Percentiles rank a stretch among this genome's conserved stretches.
These are phyloP conservation scores for Oryza brachyantha DNA, from an alignment of 176 grass and related monocot genomes.

Conservation along the genomic window DNA sequence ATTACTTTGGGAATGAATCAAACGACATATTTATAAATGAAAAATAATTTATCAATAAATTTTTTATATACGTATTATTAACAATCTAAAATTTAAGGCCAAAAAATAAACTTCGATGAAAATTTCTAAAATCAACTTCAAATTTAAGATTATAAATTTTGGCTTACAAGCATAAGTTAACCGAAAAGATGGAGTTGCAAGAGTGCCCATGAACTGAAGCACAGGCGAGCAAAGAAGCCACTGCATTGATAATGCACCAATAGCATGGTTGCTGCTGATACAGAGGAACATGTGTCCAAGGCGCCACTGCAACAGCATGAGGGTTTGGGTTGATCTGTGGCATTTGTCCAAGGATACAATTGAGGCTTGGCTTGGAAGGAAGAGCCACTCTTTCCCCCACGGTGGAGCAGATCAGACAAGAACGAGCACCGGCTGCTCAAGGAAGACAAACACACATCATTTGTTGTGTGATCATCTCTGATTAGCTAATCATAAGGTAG, in stretches of 20 bases:
- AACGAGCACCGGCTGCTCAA: neutral
- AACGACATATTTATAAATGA: too few relatives aligned
- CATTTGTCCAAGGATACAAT: neutral
- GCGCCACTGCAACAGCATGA: neutral
- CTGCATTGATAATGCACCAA: neutral
- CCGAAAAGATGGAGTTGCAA: too few relatives aligned
- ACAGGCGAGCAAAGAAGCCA: constrained; percentile 16
- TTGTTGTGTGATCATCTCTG: neutral
- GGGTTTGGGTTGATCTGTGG: neutral
- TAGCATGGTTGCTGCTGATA: neutral
- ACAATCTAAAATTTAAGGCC: too few relatives aligned
- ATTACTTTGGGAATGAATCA: too few relatives aligned
- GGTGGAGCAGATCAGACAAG: constrained; percentile 20
- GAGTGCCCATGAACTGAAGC: constrained; percentile 10
- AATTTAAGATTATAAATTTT: too few relatives aligned
- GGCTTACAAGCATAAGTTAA: too few relatives aligned
- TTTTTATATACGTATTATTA: too few relatives aligned
- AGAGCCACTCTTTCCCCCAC: neutral
- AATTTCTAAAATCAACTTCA: too few relatives aligned
- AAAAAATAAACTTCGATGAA: too few relatives aligned
- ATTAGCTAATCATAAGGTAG: neutral
- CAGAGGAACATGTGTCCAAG: neutral
- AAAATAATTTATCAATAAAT: too few relatives aligned
- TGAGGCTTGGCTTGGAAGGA: constrained; percentile 30
- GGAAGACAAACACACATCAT: neutral